These are phyloP conservation scores for Setaria italica DNA, from an alignment of 202 grass and related monocot species.

Conservation along the genomic window DNA sequence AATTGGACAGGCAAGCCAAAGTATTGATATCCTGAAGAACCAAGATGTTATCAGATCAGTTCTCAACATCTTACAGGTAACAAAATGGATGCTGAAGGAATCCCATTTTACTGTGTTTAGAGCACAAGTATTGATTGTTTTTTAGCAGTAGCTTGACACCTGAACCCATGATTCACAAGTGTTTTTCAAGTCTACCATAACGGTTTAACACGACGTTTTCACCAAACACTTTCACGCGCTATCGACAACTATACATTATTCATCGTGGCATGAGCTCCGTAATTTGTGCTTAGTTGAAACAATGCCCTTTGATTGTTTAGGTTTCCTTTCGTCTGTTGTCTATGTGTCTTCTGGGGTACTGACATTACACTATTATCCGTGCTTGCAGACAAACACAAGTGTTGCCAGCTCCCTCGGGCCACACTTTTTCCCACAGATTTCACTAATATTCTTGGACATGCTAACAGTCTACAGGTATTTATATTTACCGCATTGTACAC, in stretches of 20 bases:
- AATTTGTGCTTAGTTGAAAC: constrained; percentile 9
- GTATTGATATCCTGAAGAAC: constrained; percentile 98
- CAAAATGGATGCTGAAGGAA: neutral
- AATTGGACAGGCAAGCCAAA: constrained; percentile 94
- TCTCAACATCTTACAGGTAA: constrained; percentile 99
- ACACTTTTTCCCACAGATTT: constrained; percentile 95
- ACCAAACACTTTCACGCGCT: neutral
- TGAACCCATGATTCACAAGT: constrained; percentile 3
- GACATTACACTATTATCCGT: constrained; percentile 41
- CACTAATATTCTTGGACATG: constrained; percentile 97
- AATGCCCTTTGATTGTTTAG: neutral
- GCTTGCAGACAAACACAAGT: constrained; percentile 97
- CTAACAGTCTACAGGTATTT: constrained; percentile 94
- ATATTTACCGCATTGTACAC: constrained; percentile 5
- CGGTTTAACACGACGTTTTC: constrained; percentile 10
- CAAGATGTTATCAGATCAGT: constrained; percentile 97
- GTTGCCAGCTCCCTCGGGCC: constrained; percentile 87
- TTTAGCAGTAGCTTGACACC: neutral
- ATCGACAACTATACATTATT: constrained; percentile 4
- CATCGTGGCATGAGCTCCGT: neutral
- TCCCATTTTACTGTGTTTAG: constrained; percentile 2
- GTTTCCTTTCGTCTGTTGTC: neutral
- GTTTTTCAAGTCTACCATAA: constrained; percentile 2
- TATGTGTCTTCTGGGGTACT: constrained; percentile 28
- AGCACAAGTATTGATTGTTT: neutral